Base-by-base conservation (phyloP, 1,284 basidiomycete genomes). In the Porogramme epimiltina region DNA sequence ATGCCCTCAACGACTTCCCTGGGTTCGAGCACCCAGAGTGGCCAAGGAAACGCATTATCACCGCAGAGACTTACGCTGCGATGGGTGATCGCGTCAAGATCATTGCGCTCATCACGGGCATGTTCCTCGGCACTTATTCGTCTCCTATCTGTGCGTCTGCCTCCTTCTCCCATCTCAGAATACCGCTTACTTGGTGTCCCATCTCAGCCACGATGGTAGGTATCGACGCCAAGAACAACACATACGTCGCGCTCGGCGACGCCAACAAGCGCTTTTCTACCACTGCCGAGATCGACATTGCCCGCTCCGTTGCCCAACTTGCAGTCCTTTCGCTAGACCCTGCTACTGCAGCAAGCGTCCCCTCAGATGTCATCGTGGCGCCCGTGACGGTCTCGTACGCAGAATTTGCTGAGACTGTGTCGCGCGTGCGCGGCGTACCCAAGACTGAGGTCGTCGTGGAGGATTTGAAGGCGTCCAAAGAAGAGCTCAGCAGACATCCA, bases 221-320 rank as follows among this genome's bases (percentile, higher is more conserved):
- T 9, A 55, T 66, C 31, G 63, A 67, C 51, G 43, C 51, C 39
- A 39, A 54, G 22, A 52, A 54, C 25, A 50, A 59, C 50, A 47
- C 50, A 13, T 61, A 59, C 50, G 61, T 56, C 11, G 45, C 45
- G 18, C 36, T 65, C 26, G 65, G 65, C 33, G 42, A 59, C 11
- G 34, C 54, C 11, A 54, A 49, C 23, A 25, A 34, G 20, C 52
- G 48, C n/a, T 40, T 62, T 28, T 45, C 65, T 2, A 52, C 54
- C 20, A 67, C 66, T 4, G 52, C 61, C n/a, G 60, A 62, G 50
- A 42, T 38, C 11, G 66, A 68, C 49, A 63, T 66, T 44, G 66
- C 54, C 2, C 58, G 60, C 15, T 41, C 61, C 8, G 43, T 66
- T 22, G 65, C 64, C 0, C 61, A 61, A 42, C 60, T 67, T 20